Conservation (phyloP, 257 asterid species). For the Sherardia arvensis region DNA sequence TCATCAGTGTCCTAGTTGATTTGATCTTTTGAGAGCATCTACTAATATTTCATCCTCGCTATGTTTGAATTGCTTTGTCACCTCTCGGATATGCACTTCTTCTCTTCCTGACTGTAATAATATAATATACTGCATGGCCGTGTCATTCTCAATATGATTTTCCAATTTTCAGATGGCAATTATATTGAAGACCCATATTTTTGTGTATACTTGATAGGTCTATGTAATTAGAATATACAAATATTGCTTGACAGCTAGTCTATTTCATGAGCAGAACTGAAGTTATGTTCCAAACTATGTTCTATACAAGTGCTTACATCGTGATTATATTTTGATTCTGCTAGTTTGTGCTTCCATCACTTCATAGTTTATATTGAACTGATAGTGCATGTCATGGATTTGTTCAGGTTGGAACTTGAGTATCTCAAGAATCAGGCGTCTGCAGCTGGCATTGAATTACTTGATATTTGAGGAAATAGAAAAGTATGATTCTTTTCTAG, state of each 20-base stretch:
- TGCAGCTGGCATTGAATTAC: slow-evolving; percentile 85
- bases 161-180: neutral
- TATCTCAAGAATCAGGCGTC: slow-evolving; percentile 59
- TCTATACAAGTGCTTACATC: too few relatives aligned
- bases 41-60: neutral
- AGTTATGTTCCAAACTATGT: neutral
- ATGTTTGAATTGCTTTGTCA: neutral
- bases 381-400: neutral
- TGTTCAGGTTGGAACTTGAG: slow-evolving; percentile 79
- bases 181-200: neutral
- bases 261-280: neutral
- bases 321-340: slow-evolving; percentile 1
- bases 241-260: neutral
- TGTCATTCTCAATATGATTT: neutral
- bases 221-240: neutral
- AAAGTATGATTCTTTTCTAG: slow-evolving; percentile 42
- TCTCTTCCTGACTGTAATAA: neutral
- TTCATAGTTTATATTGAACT: neutral
- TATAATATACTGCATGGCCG: neutral
- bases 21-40: neutral
- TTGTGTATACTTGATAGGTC: neutral
- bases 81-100: neutral
- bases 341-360: neutral
- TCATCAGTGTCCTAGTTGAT: neutral
- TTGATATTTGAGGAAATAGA: slow-evolving; percentile 74